Conservation (phyloP, 2,329 filamentous ascomycete species). For the Neopestalotiopsis sp. region DNA sequence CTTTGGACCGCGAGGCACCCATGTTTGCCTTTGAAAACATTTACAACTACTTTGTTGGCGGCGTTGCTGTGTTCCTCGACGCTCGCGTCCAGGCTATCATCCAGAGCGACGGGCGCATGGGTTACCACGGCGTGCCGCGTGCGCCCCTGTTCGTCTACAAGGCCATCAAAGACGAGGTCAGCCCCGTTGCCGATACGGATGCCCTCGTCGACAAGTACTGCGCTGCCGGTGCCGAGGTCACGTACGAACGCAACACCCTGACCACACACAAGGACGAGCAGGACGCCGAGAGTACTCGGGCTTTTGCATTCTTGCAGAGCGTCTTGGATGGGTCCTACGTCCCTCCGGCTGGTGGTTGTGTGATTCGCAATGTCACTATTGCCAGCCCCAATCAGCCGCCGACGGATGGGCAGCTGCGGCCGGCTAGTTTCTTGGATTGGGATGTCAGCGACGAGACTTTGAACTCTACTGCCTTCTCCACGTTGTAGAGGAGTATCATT, state of each 20-base stretch:
- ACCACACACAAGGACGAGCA: slow-evolving; percentile 45
- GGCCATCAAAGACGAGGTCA: slow-evolving; percentile 47
- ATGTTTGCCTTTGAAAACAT: slow-evolving; percentile 32
- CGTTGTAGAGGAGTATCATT: no score
- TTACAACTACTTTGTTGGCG: slow-evolving; percentile 35
- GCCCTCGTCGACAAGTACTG: slow-evolving; percentile 46
- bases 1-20: slow-evolving; percentile 21
- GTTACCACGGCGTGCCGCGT: slow-evolving; percentile 42
- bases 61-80: slow-evolving; percentile 27
- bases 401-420: not conserved
- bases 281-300: slow-evolving; percentile 25
- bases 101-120: slow-evolving; percentile 29
- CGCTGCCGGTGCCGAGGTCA: slow-evolving; percentile 42
- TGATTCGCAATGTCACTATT: not conserved
- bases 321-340: slow-evolving; percentile 9
- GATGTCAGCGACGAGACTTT: not conserved
- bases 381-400: not conserved
- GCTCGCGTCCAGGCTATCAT: slow-evolving; percentile 25
- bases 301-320: slow-evolving; percentile 16
- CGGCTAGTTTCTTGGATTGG: not conserved
- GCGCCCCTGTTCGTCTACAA: slow-evolving; percentile 53
- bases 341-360: not conserved
- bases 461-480: no score
- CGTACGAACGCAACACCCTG: slow-evolving; percentile 47
- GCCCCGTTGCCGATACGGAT: slow-evolving; percentile 46